Evolutionary conservation across 139 green algal species (phyloP).

Genomic region (Coelastrella sp.): DNA sequence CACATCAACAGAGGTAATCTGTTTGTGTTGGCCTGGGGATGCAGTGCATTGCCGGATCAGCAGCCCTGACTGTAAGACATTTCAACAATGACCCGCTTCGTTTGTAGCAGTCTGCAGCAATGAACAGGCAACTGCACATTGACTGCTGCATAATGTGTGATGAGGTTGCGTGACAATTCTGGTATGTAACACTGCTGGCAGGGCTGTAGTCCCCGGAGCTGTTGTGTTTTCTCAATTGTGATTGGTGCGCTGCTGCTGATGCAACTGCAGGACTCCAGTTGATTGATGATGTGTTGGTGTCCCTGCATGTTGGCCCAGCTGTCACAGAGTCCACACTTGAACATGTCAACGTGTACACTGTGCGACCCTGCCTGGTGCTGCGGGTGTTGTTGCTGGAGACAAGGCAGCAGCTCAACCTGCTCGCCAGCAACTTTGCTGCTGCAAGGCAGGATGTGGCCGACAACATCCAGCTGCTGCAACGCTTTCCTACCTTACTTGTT

Average conservation of each 20-base stretch:
- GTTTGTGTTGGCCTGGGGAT: neutral
- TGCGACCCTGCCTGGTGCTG: conserved; percentile 23
- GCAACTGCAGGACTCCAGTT: conserved; percentile 19
- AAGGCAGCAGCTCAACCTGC: conserved; percentile 41
- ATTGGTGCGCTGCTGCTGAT: neutral
- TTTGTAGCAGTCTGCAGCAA: too few species aligned
- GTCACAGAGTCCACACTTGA: neutral
- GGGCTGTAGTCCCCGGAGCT: too few species aligned
- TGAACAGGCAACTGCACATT: too few species aligned
- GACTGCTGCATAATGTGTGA: too few species aligned
- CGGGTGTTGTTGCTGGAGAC: conserved; percentile 37
- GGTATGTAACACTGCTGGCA: too few species aligned
- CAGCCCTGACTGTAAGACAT: too few species aligned
- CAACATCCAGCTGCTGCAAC: conserved; percentile 41
- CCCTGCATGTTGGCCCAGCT: neutral
- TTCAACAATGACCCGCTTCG: too few species aligned
- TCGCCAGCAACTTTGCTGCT: conserved; percentile 32
- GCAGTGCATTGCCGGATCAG: neutral
- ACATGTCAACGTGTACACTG: conserved; percentile 6
- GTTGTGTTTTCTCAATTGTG: too few species aligned
- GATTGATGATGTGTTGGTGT: neutral
- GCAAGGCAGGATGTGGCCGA: conserved; percentile 37
- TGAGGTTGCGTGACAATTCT: too few species aligned
- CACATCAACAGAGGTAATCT: conserved; percentile 38
- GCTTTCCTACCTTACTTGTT: conserved; percentile 37